phyloP scores from a whole-genome alignment of 257 asterid genomes.

The Solanum microdontum region DNA sequence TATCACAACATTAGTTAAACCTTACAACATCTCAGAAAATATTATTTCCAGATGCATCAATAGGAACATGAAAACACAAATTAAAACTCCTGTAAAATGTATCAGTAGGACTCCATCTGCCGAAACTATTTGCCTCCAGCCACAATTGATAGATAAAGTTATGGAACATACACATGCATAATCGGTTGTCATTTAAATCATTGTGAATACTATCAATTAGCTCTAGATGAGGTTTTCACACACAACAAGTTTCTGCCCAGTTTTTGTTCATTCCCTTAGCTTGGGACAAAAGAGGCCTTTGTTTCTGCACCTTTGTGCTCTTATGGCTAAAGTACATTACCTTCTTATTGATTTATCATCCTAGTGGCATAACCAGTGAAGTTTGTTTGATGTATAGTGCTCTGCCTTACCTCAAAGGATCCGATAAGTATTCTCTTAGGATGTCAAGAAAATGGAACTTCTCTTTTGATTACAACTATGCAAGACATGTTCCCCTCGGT shows the following conservation, averaged over 20 bases:
- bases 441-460: conserved; percentile 84
- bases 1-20: background rate
- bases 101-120: too few relatives aligned
- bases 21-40: background rate
- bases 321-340: conserved; percentile 3
- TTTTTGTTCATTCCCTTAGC: too few relatives aligned
- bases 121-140: too few relatives aligned
- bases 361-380: conserved; percentile 73
- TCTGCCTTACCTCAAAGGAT: conserved; percentile 55
- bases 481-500: conserved; percentile 41
- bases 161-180: too few relatives aligned
- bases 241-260: too few relatives aligned
- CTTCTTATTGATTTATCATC: conserved; percentile 58
- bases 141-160: too few relatives aligned
- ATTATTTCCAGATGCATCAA: background rate
- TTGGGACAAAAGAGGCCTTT: too few relatives aligned
- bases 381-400: conserved; percentile 62
- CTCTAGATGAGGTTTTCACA: too few relatives aligned
- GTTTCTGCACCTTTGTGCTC: too few relatives aligned
- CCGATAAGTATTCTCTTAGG: conserved; percentile 36
- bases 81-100: too few relatives aligned
- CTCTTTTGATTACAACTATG: conserved; percentile 62
- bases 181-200: too few relatives aligned
- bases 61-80: background rate
- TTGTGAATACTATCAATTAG: too few relatives aligned